Evolutionary conservation across 192 early-diverging fungal species (phyloP).

Genomic region (Podila minutissima): DNA sequence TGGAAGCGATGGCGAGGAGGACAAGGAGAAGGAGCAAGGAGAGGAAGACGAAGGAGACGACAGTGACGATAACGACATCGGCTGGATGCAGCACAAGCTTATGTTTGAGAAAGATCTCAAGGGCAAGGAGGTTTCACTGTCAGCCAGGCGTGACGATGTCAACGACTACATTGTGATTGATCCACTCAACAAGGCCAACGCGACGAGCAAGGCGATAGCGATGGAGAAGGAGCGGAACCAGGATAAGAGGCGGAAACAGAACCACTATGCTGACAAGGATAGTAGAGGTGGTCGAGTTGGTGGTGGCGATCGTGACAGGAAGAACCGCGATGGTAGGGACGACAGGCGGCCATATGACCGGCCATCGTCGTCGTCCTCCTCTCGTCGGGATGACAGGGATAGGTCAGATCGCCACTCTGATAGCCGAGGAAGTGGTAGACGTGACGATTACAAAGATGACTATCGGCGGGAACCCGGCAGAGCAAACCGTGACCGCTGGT

Average conservation of each 20-base stretch:
- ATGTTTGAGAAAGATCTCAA: constrained; percentile 78
- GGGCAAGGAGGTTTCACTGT: constrained; percentile 61
- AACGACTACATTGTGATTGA: constrained; percentile 80
- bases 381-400: too few species aligned
- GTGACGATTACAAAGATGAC: too few species aligned
- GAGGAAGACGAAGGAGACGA: constrained; percentile 23
- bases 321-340: constrained; percentile 1
- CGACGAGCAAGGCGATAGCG: constrained; percentile 29
- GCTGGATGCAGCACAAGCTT: constrained; percentile 85
- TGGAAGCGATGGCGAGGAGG: constrained; percentile 37
- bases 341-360: constrained; percentile 9
- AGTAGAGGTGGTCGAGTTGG: constrained; percentile 10
- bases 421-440: too few species aligned
- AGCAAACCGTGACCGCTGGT: too few species aligned
- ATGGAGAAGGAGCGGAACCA: constrained; percentile 38
- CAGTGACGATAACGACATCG: constrained; percentile 57
- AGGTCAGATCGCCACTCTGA: too few species aligned
- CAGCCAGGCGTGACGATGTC: constrained; percentile 60
- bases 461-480: too few species aligned
- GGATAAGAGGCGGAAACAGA: constrained; percentile 27
- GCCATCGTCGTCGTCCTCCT: background rate
- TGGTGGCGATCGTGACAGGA: background rate
- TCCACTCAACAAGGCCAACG: constrained; percentile 55
- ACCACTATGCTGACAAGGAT: background rate
- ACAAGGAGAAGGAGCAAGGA: constrained; percentile 12